Evolutionary conservation across 345 rosid genomes (phyloP).

Genomic region (Brassica nigra): DNA sequence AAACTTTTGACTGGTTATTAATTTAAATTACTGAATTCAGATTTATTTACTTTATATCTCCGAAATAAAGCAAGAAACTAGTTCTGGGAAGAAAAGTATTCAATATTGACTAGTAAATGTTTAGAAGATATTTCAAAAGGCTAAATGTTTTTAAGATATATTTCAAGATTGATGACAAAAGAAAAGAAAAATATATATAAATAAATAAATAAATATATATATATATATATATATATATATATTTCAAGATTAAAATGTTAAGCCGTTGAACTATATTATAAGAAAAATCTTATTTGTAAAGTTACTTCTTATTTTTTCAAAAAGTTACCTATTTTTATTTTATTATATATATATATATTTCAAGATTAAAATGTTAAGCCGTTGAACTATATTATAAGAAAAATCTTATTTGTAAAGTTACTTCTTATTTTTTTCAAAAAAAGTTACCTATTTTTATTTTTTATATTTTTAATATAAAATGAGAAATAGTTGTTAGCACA

Average conservation of each 20-base stretch:
- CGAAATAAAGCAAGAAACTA: background rate
- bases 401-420: background rate
- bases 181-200: no score
- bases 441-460: background rate
- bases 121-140: background rate
- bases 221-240: no score
- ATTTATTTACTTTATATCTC: background rate
- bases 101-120: background rate
- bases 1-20: background rate
- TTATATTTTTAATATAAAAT: background rate
- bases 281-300: background rate
- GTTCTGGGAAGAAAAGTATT: background rate
- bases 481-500: background rate
- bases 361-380: background rate
- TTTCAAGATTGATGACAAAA: no score
- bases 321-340: background rate
- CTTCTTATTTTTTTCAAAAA: background rate
- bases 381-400: background rate
- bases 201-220: no score
- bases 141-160: background rate
- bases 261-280: background rate
- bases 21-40: background rate
- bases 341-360: background rate
- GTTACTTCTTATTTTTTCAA: background rate
- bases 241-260: background rate